Base-by-base conservation (phyloP, 192 early-diverging fungal genomes). In the Coemansia nantahalensis region DNA sequence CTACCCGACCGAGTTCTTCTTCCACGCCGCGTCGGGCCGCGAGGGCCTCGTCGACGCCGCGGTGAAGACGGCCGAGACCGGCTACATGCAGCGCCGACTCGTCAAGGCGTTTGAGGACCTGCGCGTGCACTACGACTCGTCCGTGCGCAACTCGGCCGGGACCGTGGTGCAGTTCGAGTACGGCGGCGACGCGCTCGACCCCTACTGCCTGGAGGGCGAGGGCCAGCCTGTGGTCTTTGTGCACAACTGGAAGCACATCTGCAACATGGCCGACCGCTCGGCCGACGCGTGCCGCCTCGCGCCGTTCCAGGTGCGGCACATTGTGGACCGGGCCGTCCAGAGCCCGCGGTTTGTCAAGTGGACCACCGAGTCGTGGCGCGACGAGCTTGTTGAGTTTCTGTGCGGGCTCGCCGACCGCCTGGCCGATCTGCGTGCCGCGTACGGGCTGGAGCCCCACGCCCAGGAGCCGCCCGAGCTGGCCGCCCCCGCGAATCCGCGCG, bases 11-110 rank as follows among this genome's bases (percentile, higher is more conserved):
- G 97, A 99, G 67, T 99, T 99, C 73, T 78, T 99, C 47, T 99
- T 98, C 83, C 97, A 99, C 79, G 97, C 95, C 48, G 89, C 97
- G 13, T 97, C 95, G 39, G 97, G 97, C 67, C 92, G 97, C 79
- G 97, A 99, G 85, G 97, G 97, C 76, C 82, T 99, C 48, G 93
- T 99, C 33, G 97, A 99, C 79, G 98, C 97, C 8, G 97, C 97
- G 40, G 97, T 99, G 65, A 99, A 99, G 62, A 99, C 97, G 42
- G 97, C 97, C 19, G 97, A 99, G 78, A 99, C 97, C 5, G 97
- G 97, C 38, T 97, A 97, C 68, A 97, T 96, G 94, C 90, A 91
- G 67, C 82, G 94, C 41, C 90, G 93, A 67, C 78, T 99, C 32
- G 93, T 94, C 88, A 97, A 97, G 69, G 94, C 93, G 9, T 81